phyloP scores from a whole-genome alignment of 176 grass and related monocot genomes.

The Oryza brachyantha region DNA sequence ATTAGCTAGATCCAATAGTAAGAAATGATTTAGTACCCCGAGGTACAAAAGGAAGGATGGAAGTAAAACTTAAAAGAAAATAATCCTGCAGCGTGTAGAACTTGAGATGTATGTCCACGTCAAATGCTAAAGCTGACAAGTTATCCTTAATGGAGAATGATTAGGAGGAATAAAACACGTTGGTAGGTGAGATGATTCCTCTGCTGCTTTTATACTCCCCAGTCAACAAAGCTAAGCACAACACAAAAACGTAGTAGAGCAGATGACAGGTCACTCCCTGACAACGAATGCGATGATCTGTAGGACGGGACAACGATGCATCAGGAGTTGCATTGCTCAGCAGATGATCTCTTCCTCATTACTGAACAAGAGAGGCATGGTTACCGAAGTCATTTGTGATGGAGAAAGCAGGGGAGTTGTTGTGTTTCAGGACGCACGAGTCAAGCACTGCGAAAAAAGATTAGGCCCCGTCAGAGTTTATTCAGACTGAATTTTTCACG shows the following conservation, averaged over 20 bases:
- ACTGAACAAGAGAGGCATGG: too few relatives aligned
- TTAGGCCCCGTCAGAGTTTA: neutral
- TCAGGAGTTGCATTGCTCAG: neutral
- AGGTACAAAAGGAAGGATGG: too few relatives aligned
- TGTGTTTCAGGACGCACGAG: neutral
- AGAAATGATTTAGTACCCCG: too few relatives aligned
- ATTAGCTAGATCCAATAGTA: too few relatives aligned
- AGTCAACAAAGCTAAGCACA: conserved; percentile 29
- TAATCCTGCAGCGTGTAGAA: neutral
- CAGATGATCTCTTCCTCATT: neutral
- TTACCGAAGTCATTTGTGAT: neutral
- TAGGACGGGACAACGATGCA: conserved; percentile 19
- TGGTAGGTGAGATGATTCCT: conserved; percentile 33
- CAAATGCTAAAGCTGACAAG: conserved; percentile 28
- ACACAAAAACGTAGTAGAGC: neutral
- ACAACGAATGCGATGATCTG: neutral
- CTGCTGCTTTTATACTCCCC: neutral
- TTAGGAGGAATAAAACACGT: conserved; percentile 21
- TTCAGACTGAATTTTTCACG: neutral
- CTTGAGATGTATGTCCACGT: neutral
- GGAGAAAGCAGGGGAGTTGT: neutral
- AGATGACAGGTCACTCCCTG: neutral
- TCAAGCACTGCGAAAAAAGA: neutral
- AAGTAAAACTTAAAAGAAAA: too few relatives aligned
- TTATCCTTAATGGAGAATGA: conserved; percentile 5